phyloP scores from a whole-genome alignment of 352 stramenopile species.

The Thraustochytrium sp. region DNA sequence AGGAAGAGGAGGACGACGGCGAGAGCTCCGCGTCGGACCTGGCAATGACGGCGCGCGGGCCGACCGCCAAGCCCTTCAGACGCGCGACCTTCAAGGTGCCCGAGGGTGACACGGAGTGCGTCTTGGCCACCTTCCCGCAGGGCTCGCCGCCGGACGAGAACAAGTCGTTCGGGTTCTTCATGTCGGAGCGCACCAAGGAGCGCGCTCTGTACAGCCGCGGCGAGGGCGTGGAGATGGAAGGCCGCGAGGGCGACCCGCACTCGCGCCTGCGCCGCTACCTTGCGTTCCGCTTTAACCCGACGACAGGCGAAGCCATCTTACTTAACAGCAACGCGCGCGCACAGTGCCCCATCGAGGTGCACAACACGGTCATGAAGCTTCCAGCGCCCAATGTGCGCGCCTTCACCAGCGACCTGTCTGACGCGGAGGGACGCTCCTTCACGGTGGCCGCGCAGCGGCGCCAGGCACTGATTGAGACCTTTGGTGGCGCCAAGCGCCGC shows the following conservation, averaged over 20 bases:
- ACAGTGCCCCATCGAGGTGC: background rate
- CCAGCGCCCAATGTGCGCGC: background rate
- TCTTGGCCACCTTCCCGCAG: constrained; percentile 6
- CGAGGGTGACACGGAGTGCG: background rate
- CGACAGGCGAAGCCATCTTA: background rate
- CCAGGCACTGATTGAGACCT: background rate
- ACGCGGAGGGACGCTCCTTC: background rate
- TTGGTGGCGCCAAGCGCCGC: background rate
- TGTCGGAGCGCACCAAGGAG: background rate
- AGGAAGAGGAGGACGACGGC: background rate
- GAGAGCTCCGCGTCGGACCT: background rate
- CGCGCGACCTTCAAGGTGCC: background rate
- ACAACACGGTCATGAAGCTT: background rate
- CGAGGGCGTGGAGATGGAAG: background rate
- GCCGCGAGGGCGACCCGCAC: background rate
- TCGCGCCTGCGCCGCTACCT: background rate
- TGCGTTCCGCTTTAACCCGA: background rate
- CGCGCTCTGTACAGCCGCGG: constrained; percentile 2
- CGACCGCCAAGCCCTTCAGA: background rate
- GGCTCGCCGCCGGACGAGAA: background rate
- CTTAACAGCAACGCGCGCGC: background rate
- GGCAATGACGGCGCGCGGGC: background rate
- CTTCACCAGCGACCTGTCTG: background rate
- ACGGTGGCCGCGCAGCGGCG: background rate
- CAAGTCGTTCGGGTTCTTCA: constrained; percentile 17